Percentiles rank a stretch among this genome's conserved stretches.
phyloP scores from a whole-genome alignment of 2,329 filamentous ascomycete genomes.

The Aspergillus sp. region DNA sequence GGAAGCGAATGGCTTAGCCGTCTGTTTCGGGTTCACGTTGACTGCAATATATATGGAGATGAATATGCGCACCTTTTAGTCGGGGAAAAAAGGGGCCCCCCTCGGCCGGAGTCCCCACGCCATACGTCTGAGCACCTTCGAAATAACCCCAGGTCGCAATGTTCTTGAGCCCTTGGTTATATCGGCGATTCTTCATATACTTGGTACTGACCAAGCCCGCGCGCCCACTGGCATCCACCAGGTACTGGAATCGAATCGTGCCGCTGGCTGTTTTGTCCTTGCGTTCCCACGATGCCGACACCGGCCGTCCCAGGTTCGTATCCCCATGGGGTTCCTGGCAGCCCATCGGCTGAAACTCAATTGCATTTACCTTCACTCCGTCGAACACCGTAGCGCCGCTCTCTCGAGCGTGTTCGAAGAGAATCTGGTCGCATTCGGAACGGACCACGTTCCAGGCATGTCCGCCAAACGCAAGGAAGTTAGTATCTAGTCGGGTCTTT shows the following conservation, averaged over 20 bases:
- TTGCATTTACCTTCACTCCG: neutral
- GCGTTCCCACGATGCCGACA: constrained; percentile 2
- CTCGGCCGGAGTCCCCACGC: constrained; percentile 2
- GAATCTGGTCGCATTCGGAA: constrained; percentile 27
- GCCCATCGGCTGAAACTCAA: neutral
- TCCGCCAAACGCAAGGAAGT: constrained; percentile 22
- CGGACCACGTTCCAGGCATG: constrained; percentile 29
- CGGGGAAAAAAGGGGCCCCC: constrained; percentile 13
- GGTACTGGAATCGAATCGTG: constrained; percentile 39
- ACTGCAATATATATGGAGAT: neutral
- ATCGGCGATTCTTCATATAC: constrained; percentile 49
- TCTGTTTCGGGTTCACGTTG: no score
- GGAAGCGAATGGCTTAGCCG: constrained; percentile 6
- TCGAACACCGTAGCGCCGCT: constrained; percentile 18
- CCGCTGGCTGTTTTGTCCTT: constrained; percentile 5
- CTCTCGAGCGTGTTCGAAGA: constrained; percentile 26
- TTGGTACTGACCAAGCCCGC: constrained; percentile 46
- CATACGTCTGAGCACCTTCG: constrained; percentile 22
- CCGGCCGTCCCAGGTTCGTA: neutral
- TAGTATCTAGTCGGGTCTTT: constrained; percentile 12
- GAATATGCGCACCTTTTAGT: constrained; percentile 6
- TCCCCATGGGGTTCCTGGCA: neutral
- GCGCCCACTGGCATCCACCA: constrained; percentile 50
- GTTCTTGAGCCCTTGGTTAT: constrained; percentile 49
- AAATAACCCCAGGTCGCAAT: constrained; percentile 52